phyloP scores from a whole-genome alignment of 1,284 basidiomycete species.

The Neotropicomus parvogracilis region DNA sequence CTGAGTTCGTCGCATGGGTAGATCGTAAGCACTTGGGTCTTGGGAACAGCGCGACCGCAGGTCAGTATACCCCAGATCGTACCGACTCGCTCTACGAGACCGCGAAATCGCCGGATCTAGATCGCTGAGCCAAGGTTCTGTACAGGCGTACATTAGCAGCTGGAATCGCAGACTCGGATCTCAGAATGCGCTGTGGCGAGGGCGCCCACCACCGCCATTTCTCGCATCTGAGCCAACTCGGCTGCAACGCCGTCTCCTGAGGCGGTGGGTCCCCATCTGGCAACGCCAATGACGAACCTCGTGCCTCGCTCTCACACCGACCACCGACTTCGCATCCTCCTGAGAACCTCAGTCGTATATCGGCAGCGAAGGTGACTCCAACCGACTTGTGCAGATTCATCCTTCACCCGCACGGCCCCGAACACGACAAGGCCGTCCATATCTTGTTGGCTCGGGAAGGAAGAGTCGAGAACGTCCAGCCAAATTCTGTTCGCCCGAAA shows the following conservation, averaged over 20 bases:
- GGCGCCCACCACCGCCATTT: slow-evolving; percentile 6
- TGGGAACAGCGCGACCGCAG: neutral
- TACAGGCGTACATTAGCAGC: neutral
- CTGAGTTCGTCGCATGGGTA: slow-evolving; percentile 19
- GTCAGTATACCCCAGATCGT: slow-evolving; percentile 18
- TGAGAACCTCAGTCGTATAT: neutral
- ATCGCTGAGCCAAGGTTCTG: slow-evolving; percentile 15
- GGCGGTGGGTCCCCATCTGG: slow-evolving; percentile 19
- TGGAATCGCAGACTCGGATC: slow-evolving; percentile 20
- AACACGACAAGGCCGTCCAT: slow-evolving; percentile 2
- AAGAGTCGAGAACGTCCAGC: neutral
- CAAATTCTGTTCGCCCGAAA: neutral
- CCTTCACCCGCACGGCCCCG: slow-evolving; percentile 23
- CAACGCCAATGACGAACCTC: slow-evolving; percentile 1
- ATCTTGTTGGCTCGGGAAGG: neutral
- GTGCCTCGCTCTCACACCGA: slow-evolving; percentile 17
- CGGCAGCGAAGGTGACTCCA: slow-evolving; percentile 13
- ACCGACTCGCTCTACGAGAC: neutral
- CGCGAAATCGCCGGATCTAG: slow-evolving; percentile 26
- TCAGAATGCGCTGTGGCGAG: slow-evolving; percentile 12
- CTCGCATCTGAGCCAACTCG: slow-evolving; percentile 14
- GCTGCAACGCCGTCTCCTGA: slow-evolving; percentile 14
- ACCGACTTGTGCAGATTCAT: slow-evolving; percentile 5
- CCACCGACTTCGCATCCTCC: neutral
- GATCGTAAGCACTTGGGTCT: slow-evolving; percentile 2